A percentile compares a stretch with the other conserved stretches of the same genome.
phyloP scores from a whole-genome alignment of 176 grass and related monocot species.

The Zea luxurians region DNA sequence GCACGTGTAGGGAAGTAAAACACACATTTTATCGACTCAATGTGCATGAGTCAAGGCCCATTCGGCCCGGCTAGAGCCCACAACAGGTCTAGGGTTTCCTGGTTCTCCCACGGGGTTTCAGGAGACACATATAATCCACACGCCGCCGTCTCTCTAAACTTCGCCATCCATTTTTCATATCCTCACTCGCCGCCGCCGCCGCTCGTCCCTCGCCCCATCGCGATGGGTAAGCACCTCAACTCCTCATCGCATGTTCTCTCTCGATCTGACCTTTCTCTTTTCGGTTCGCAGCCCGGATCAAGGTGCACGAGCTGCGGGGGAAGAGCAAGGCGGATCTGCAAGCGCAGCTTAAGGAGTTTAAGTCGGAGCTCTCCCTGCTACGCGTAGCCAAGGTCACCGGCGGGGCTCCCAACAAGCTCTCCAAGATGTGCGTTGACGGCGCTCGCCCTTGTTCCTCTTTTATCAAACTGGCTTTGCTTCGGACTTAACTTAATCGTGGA shows the following conservation, averaged over 20 bases:
- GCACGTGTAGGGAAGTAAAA: background rate
- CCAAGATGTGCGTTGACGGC: constrained; percentile 60
- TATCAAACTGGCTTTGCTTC: background rate
- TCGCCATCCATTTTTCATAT: constrained; percentile 21
- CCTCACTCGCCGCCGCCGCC: constrained; percentile 36
- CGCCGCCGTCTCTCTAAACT: constrained; percentile 3
- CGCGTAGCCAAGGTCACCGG: constrained; percentile 95
- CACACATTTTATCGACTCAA: too few species aligned
- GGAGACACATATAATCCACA: constrained; percentile 8
- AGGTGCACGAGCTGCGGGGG: constrained; percentile 80
- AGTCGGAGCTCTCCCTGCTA: constrained; percentile 86
- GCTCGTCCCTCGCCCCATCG: background rate
- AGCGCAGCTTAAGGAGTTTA: constrained; percentile 72
- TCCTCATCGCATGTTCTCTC: background rate
- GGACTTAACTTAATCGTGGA: background rate
- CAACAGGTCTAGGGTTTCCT: constrained; percentile 36
- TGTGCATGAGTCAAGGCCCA: background rate
- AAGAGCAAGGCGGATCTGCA: constrained; percentile 76
- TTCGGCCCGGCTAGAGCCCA: constrained; percentile 5
- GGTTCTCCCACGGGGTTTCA: background rate
- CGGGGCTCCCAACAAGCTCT: constrained; percentile 91
- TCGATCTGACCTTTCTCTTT: constrained; percentile 29
- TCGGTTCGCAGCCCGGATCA: constrained; percentile 58
- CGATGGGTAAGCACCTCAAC: constrained; percentile 51
- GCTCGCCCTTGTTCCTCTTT: background rate